Conservation (phyloP, 768 basidiomycete genomes). For the Cubamyces sp. region DNA sequence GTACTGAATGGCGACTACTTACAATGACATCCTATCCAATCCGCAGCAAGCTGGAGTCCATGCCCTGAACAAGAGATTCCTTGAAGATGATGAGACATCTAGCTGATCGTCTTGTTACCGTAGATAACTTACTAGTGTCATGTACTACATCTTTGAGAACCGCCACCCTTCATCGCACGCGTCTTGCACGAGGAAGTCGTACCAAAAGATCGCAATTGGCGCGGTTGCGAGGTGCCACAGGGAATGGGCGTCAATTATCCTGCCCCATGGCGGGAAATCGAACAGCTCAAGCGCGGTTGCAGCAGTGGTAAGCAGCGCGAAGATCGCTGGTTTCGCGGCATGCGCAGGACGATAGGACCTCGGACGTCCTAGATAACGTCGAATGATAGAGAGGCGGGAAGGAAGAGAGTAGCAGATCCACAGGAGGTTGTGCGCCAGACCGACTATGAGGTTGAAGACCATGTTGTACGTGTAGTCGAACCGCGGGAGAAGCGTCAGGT, state of each 20-base stretch:
- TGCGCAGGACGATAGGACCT: slow-evolving; percentile 62
- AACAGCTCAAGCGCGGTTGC: slow-evolving; percentile 85
- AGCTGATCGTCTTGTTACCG: no score
- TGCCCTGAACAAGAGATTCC: no score
- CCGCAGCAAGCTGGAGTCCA: no score
- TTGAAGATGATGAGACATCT: no score
- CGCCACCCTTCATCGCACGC: slow-evolving; percentile 73
- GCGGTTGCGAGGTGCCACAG: slow-evolving; percentile 91
- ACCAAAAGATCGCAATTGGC: slow-evolving; percentile 81
- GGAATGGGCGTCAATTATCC: slow-evolving; percentile 87
- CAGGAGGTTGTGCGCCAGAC: slow-evolving; percentile 75
- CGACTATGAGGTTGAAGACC: slow-evolving; percentile 76
- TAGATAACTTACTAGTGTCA: no score
- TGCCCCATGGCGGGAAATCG: slow-evolving; percentile 83
- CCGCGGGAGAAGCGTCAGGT: slow-evolving; percentile 72
- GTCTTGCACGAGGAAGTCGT: slow-evolving; percentile 79
- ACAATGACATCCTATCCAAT: no score
- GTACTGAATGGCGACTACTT: no score
- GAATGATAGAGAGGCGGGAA: slow-evolving; percentile 48
- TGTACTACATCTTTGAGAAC: slow-evolving; percentile 36
- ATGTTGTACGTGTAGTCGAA: slow-evolving; percentile 98
- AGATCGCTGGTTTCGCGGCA: slow-evolving; percentile 54
- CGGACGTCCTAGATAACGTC: slow-evolving; percentile 57
- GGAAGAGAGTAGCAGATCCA: slow-evolving; percentile 80
- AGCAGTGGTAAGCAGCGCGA: slow-evolving; percentile 71